These are phyloP conservation scores for Mycena olivaceomarginata DNA, from an alignment of 768 basidiomycete species.

Conservation along the genomic window DNA sequence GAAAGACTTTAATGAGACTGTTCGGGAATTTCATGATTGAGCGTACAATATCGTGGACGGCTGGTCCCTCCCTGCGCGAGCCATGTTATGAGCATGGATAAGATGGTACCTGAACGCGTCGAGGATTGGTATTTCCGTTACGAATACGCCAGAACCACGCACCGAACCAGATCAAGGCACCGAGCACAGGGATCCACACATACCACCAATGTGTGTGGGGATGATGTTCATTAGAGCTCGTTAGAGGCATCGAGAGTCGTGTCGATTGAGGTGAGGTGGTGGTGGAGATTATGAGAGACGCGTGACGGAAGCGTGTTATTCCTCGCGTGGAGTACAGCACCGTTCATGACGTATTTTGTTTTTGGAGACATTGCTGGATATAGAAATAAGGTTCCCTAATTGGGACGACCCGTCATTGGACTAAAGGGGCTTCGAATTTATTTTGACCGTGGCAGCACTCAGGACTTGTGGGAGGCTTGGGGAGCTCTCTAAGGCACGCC, in stretches of 20 bases:
- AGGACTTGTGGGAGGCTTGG: too few species aligned
- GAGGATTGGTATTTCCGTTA: too few species aligned
- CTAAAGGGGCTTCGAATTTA: too few species aligned
- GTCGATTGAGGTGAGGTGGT: background rate
- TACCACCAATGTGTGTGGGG: constrained; percentile 74
- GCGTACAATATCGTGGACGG: constrained; percentile 67
- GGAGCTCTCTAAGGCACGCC: too few species aligned
- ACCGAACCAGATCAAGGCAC: constrained; percentile 82
- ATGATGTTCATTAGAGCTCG: constrained; percentile 49
- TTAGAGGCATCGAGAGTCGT: constrained; percentile 45
- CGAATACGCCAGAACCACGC: constrained; percentile 44
- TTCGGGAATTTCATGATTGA: background rate
- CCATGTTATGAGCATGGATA: constrained; percentile 85
- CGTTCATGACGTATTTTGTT: background rate
- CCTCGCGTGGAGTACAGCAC: background rate
- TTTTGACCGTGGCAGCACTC: too few species aligned
- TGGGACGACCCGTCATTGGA: background rate
- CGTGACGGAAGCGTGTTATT: background rate
- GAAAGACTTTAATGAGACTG: constrained; percentile 47
- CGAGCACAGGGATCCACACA: constrained; percentile 78
- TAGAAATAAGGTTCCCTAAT: constrained; percentile 16
- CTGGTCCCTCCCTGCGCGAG: constrained; percentile 69
- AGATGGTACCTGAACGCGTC: constrained; percentile 66
- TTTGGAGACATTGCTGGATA: background rate
- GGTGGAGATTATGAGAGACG: constrained; percentile 15